Conservation (phyloP, 2,329 filamentous ascomycete species). For the Tympanopsis confertula region DNA sequence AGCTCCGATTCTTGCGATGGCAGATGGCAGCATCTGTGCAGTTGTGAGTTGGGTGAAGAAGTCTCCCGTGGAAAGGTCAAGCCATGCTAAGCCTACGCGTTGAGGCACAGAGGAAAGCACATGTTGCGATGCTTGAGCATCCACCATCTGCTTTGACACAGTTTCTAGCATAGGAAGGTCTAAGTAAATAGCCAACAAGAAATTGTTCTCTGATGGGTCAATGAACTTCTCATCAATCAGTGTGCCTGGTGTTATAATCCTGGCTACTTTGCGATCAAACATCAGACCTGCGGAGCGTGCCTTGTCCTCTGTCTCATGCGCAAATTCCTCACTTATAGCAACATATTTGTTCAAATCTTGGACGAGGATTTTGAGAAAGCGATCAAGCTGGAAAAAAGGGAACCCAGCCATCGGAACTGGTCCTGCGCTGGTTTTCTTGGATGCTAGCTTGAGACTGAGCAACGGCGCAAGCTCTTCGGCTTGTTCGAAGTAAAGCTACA, state of each 20-base stretch:
- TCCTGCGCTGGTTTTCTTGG: slow-evolving; percentile 42
- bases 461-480: slow-evolving; percentile 56
- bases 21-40: slow-evolving; percentile 44
- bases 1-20: slow-evolving; percentile 54
- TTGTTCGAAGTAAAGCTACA: slow-evolving; percentile 57
- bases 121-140: slow-evolving; percentile 8
- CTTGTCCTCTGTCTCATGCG: slow-evolving; percentile 39
- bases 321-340: slow-evolving; percentile 61
- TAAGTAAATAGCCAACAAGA: slow-evolving; percentile 47
- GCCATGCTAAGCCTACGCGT: slow-evolving; percentile 54
- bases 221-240: slow-evolving; percentile 67
- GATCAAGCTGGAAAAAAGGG: slow-evolving; percentile 57
- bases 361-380: slow-evolving; percentile 61
- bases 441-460: slow-evolving; percentile 56
- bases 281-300: slow-evolving; percentile 44
- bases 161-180: background rate
- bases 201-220: slow-evolving; percentile 61
- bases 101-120: slow-evolving; percentile 6
- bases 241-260: slow-evolving; percentile 61
- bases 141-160: slow-evolving; percentile 18
- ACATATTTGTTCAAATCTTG: slow-evolving; percentile 63
- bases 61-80: slow-evolving; percentile 63
- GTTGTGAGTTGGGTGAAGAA: slow-evolving; percentile 57
- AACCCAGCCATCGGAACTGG: slow-evolving; percentile 63
- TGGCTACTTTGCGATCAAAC: slow-evolving; percentile 54